Conservation (phyloP, 106 monocot genomes). For the Iris macrosiphon region DNA sequence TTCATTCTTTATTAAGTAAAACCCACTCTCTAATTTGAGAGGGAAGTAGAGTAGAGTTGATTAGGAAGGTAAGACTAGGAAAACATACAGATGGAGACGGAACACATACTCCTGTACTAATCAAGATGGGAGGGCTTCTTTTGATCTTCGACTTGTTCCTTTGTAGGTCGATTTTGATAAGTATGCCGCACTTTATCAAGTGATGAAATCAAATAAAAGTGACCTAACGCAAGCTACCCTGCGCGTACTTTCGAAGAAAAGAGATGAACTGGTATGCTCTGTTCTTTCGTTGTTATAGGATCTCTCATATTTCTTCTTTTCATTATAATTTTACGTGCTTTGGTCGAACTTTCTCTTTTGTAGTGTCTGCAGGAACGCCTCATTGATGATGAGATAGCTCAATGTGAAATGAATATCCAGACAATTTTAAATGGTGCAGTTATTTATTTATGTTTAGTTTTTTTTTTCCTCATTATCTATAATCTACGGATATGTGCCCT, state of each 20-base stretch:
- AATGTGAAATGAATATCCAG: constrained; percentile 39
- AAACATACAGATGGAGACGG: no score
- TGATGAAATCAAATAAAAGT: constrained; percentile 11
- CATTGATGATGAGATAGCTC: constrained; percentile 33
- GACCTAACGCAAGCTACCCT: constrained; percentile 13
- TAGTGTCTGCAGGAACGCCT: constrained; percentile 15
- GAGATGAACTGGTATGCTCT: constrained; percentile 24
- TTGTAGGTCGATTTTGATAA: background rate
- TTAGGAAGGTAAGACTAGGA: no score
- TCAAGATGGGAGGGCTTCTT: constrained; percentile 2
- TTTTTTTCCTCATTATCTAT: background rate
- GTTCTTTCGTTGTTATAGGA: background rate
- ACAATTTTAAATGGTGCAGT: constrained; percentile 15
- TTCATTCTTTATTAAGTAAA: no score
- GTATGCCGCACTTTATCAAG: background rate
- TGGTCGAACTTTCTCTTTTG: background rate
- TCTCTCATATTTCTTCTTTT: background rate
- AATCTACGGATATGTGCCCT: no score
- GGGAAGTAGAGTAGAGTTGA: no score
- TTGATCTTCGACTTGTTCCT: constrained; percentile 13
- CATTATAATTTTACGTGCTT: background rate
- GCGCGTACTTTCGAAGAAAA: constrained; percentile 18
- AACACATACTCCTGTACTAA: background rate
- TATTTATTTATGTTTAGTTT: constrained; percentile 4
- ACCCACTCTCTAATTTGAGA: background rate